Evolutionary conservation across 768 basidiomycete genomes (phyloP).

Genomic region (Fomitopsis pulvina): DNA sequence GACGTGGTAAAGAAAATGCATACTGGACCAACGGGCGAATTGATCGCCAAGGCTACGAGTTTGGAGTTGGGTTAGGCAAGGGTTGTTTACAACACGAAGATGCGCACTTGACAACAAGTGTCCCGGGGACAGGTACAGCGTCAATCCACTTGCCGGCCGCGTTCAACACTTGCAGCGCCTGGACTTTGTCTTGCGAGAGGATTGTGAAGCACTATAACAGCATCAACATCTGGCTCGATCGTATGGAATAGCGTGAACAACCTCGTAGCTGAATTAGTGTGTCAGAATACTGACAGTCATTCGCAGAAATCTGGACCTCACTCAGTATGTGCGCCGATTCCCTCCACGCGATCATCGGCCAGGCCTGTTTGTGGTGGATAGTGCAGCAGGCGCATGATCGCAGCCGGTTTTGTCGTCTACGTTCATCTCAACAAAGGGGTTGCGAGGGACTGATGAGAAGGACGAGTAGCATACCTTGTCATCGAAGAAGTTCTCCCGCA

Average conservation of each 20-base stretch:
- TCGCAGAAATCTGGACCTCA: slow-evolving; percentile 25
- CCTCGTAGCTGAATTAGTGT: slow-evolving; percentile 2
- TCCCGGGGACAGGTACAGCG: slow-evolving; percentile 70
- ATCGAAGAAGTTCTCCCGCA: slow-evolving; percentile 55
- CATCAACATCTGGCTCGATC: background rate
- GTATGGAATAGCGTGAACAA: background rate
- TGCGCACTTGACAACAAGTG: slow-evolving; percentile 79
- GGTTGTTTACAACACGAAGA: background rate
- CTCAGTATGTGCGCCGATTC: slow-evolving; percentile 82
- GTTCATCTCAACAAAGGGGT: background rate
- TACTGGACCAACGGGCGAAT: slow-evolving; percentile 86
- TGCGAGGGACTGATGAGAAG: background rate
- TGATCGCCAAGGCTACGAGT: slow-evolving; percentile 69
- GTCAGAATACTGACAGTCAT: background rate
- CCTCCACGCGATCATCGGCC: slow-evolving; percentile 62
- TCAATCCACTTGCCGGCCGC: slow-evolving; percentile 72
- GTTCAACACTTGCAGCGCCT: slow-evolving; percentile 81
- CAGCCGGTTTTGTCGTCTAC: slow-evolving; percentile 56
- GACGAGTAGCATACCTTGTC: slow-evolving; percentile 43
- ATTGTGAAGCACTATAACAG: slow-evolving; percentile 72
- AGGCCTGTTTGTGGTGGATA: slow-evolving; percentile 69
- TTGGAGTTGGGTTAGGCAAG: slow-evolving; percentile 14
- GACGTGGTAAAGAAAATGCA: slow-evolving; percentile 22
- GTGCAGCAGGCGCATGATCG: slow-evolving; percentile 60
- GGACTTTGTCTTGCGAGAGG: slow-evolving; percentile 65